Conservation (phyloP, 2,329 filamentous ascomycete species). For the Diplocarpon mali region DNA sequence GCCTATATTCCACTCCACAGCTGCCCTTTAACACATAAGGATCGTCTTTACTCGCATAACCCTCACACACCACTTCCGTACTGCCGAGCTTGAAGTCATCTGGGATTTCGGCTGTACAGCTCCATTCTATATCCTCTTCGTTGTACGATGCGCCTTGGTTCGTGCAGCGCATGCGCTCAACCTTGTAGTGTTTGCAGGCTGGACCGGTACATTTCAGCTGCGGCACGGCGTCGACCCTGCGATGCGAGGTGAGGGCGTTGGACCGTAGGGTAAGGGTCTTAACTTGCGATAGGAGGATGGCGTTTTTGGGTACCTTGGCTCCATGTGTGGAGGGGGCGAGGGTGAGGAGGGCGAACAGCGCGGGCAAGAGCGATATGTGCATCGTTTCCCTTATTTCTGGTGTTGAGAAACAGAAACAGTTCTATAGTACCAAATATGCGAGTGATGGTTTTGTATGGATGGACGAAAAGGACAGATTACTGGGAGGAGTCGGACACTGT, state of each 20-base stretch:
- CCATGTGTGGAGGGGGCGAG: constrained; percentile 24
- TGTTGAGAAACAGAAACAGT: no score
- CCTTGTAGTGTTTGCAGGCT: constrained; percentile 38
- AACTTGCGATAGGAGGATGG: constrained; percentile 54
- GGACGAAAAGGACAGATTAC: constrained; percentile 15
- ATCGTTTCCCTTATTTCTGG: constrained; percentile 9
- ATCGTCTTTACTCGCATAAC: constrained; percentile 67
- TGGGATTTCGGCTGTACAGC: constrained; percentile 57
- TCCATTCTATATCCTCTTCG: constrained; percentile 78
- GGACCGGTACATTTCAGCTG: constrained; percentile 69
- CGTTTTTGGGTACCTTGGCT: constrained; percentile 29
- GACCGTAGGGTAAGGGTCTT: constrained; percentile 67
- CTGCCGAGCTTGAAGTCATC: constrained; percentile 59
- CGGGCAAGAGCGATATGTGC: constrained; percentile 17
- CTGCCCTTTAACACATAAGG: constrained; percentile 82
- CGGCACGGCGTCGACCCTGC: constrained; percentile 65
- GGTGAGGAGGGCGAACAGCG: constrained; percentile 16
- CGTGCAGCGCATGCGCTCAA: constrained; percentile 80
- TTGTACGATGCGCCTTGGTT: constrained; percentile 77
- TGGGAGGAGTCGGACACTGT: neutral
- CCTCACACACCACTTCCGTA: constrained; percentile 89
- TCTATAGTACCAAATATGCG: neutral
- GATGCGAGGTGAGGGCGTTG: constrained; percentile 57
- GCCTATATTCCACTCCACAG: constrained; percentile 82
- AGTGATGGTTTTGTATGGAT: neutral